phyloP scores from a whole-genome alignment of 1,139 yeast species.

The Sugiyamaella pinicola region DNA sequence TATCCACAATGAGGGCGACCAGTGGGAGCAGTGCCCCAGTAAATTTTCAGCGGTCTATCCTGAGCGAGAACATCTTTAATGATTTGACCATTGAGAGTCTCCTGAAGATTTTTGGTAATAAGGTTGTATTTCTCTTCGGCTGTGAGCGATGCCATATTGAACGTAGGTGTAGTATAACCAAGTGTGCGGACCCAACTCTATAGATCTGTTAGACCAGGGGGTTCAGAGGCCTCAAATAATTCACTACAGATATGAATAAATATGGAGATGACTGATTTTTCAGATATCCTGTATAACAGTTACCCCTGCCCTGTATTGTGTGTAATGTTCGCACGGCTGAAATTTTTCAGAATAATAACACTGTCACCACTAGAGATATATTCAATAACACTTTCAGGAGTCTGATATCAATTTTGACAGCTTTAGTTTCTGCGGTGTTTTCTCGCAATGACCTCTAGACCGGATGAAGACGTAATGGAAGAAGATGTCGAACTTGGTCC shows the following conservation, averaged over 20 bases:
- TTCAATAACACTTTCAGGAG: no score
- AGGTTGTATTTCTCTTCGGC: slow-evolving; percentile 72
- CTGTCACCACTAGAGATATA: no score
- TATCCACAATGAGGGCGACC: slow-evolving; percentile 99
- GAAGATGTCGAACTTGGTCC: background rate
- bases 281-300: background rate
- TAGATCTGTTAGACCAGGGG: no score
- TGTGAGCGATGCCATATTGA: slow-evolving; percentile 25
- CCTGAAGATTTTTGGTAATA: slow-evolving; percentile 86
- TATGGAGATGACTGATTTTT: slow-evolving; percentile 11
- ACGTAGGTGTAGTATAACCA: no score
- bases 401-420: no score
- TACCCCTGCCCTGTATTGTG: slow-evolving; percentile 8
- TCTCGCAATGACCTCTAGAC: background rate
- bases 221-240: no score
- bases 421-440: no score
- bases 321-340: slow-evolving; percentile 3
- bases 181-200: no score
- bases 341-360: slow-evolving; percentile 6
- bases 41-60: slow-evolving; percentile 78
- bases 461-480: slow-evolving; percentile 2
- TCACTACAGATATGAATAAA: background rate
- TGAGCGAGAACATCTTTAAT: slow-evolving; percentile 82
- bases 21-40: slow-evolving; percentile 98
- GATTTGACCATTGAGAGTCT: slow-evolving; percentile 84